phyloP scores from a whole-genome alignment of 345 rosid species.

The Erysimum cheiranthoides region DNA sequence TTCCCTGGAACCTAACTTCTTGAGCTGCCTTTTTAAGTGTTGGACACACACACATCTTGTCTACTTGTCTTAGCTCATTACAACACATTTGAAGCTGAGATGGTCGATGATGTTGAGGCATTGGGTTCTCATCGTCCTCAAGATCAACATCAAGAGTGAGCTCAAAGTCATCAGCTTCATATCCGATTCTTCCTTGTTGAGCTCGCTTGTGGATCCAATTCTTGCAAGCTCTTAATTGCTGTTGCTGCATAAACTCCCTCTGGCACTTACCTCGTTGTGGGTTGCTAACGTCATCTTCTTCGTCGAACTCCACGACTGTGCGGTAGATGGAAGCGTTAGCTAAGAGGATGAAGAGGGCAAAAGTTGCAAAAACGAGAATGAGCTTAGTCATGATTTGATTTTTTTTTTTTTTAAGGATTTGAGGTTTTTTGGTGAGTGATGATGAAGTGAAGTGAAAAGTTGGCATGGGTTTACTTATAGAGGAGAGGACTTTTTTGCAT shows the following conservation, averaged over 20 bases:
- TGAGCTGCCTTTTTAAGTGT: constrained; percentile 8
- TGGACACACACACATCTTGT: constrained; percentile 34
- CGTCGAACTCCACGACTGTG: constrained; percentile 26
- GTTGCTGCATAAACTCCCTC: constrained; percentile 42
- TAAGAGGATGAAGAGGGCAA: constrained; percentile 29
- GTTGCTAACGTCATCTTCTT: constrained; percentile 22
- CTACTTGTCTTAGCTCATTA: constrained; percentile 24
- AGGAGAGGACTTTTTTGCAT: constrained; percentile 18
- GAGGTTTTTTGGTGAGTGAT: constrained; percentile 11
- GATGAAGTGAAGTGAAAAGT: constrained; percentile 19
- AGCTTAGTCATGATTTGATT: constrained; percentile 21
- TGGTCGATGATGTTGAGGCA: constrained; percentile 4
- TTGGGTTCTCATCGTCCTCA: constrained; percentile 27
- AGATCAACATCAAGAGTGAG: constrained; percentile 13
- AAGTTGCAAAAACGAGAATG: constrained; percentile 15
- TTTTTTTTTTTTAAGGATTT: not conserved
- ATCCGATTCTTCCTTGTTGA: constrained; percentile 35
- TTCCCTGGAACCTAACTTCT: constrained; percentile 14
- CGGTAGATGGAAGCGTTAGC: constrained; percentile 35
- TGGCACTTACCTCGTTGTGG: constrained; percentile 35
- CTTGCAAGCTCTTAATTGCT: constrained; percentile 50
- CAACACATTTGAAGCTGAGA: constrained; percentile 31
- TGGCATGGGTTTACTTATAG: constrained; percentile 12
- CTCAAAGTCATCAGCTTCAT: constrained; percentile 35
- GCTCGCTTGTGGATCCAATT: constrained; percentile 33